A percentile compares a stretch with the other conserved stretches of the same genome.
Evolutionary conservation across 345 rosid genomes (phyloP).

Genomic region (Citrus inodora): DNA sequence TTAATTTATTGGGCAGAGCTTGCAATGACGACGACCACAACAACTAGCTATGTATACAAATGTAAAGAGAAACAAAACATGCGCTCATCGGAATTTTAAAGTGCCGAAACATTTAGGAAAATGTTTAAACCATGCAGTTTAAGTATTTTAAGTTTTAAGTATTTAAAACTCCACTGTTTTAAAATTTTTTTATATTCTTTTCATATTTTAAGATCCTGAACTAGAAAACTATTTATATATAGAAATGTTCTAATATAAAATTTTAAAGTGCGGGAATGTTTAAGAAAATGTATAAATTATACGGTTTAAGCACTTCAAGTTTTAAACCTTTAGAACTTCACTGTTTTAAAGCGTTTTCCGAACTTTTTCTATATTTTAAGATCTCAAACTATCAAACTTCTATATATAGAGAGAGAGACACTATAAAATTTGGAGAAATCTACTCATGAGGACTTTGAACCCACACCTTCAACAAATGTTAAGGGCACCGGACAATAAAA

Average conservation of each 20-base stretch:
- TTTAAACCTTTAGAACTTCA: rapidly evolving
- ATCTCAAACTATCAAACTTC: rapidly evolving
- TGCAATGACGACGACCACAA: too few species aligned
- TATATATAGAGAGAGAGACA: too few species aligned
- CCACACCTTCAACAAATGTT: too few species aligned
- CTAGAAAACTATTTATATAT: rapidly evolving
- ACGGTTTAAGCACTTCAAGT: rapidly evolving
- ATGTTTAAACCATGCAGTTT: rapidly evolving
- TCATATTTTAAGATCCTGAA: too few species aligned
- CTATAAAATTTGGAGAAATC: too few species aligned
- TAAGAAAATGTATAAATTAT: rapidly evolving
- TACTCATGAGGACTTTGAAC: too few species aligned
- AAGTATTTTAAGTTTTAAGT: rapidly evolving
- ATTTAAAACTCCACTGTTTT: rapidly evolving
- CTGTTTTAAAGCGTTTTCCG: rapidly evolving
- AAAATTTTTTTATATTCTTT: rapidly evolving
- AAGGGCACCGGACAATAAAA: too few species aligned
- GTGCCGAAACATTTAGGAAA: rapidly evolving
- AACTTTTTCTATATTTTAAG: rapidly evolving
- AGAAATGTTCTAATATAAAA: rapidly evolving
- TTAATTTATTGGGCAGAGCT: too few species aligned
- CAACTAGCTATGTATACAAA: too few species aligned
- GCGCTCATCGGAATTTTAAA: too few species aligned
- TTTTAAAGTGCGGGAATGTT: rapidly evolving
- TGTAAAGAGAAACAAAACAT: too few species aligned